phyloP scores from a whole-genome alignment of 495 filamentous ascomycete genomes.

The Astrocystis sublimbata region DNA sequence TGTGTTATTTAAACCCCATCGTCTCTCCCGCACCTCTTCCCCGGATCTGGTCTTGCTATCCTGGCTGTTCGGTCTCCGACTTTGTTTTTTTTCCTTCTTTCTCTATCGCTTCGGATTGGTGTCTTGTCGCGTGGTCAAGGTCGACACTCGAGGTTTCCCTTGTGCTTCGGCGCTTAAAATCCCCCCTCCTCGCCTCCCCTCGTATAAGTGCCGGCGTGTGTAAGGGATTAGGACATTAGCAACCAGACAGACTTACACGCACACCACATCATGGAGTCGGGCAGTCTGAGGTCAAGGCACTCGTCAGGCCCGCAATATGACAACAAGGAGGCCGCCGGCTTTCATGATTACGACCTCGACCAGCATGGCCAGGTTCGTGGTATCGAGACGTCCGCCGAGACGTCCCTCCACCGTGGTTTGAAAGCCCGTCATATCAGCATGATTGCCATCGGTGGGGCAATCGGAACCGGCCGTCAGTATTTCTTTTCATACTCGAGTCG shows the following conservation, averaged over 20 bases:
- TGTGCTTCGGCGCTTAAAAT: not conserved
- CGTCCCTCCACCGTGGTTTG: slow-evolving; percentile 60
- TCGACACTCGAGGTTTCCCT: not conserved
- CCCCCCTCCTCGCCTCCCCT: not conserved
- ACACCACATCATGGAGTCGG: slow-evolving; percentile 3
- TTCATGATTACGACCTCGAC: slow-evolving; percentile 12
- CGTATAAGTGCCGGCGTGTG: not conserved
- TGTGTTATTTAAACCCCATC: slow-evolving; percentile 5
- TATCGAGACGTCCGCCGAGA: slow-evolving; percentile 37
- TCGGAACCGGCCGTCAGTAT: slow-evolving; percentile 62
- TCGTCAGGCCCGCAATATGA: slow-evolving; percentile 26
- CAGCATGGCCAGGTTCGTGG: slow-evolving; percentile 31
- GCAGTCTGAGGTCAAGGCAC: slow-evolving; percentile 24
- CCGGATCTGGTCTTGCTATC: not conserved
- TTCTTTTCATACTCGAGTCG: not conserved
- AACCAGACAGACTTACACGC: not conserved
- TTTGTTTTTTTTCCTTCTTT: not conserved
- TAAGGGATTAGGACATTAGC: not conserved
- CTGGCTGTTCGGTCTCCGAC: not conserved
- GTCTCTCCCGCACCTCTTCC: not conserved
- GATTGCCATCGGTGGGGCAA: slow-evolving; percentile 85
- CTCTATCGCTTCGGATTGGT: no score
- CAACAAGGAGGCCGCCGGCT: slow-evolving; percentile 23
- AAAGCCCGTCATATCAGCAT: slow-evolving; percentile 70
- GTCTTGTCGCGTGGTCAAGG: not conserved